Evolutionary conservation across 2,329 filamentous ascomycete species (phyloP).

Genomic region (Pseudovirgaria hyperparasitica): DNA sequence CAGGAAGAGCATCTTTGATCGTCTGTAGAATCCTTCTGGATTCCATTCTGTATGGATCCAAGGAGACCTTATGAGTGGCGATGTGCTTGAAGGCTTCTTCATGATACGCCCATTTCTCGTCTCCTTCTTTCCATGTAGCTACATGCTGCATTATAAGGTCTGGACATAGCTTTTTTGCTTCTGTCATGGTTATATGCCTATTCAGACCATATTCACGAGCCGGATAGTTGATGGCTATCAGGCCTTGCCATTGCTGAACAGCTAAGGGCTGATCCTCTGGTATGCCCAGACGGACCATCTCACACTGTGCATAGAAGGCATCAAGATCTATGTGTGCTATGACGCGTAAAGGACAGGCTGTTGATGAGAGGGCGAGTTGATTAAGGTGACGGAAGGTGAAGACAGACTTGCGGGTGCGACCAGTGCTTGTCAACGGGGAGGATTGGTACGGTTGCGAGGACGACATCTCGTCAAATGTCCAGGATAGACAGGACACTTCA

Average conservation of each 20-base stretch:
- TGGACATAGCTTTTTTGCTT: constrained; percentile 80
- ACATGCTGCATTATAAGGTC: constrained; percentile 81
- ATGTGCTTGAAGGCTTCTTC: constrained; percentile 70
- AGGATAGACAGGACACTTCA: neutral
- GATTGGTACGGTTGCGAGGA: constrained; percentile 1
- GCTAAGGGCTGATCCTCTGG: constrained; percentile 69
- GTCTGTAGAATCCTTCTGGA: constrained; percentile 68
- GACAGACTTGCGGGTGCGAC: no score
- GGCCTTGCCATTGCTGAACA: constrained; percentile 87
- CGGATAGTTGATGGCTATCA: constrained; percentile 95
- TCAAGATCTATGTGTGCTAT: constrained; percentile 91
- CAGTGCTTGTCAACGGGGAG: neutral
- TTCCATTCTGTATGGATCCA: constrained; percentile 82
- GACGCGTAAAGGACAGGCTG: constrained; percentile 67
- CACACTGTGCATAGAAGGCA: constrained; percentile 91
- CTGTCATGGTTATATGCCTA: constrained; percentile 63
- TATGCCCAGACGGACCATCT: constrained; percentile 73
- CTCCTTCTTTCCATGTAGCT: constrained; percentile 85
- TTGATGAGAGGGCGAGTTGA: constrained; percentile 58
- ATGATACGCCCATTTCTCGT: constrained; percentile 83
- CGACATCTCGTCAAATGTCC: neutral
- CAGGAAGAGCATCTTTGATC: constrained; percentile 62
- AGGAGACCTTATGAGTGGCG: constrained; percentile 78
- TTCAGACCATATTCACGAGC: constrained; percentile 69
- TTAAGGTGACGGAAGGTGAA: constrained; percentile 79